phyloP scores from a whole-genome alignment of 495 filamentous ascomycete species.

The Annulohypoxylon bovei region DNA sequence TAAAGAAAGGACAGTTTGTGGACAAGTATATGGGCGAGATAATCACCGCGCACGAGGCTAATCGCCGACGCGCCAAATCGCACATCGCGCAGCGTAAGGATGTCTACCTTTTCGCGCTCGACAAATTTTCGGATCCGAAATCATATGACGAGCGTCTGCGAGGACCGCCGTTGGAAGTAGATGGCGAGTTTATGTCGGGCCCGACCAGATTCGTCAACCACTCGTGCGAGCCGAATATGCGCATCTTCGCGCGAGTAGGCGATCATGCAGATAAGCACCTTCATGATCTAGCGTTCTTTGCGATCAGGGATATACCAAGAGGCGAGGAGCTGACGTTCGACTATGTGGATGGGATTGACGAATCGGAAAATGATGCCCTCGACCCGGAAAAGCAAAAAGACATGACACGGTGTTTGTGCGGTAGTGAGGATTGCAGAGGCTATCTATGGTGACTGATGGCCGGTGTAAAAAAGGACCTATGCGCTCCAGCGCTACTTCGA shows the following conservation, averaged over 20 bases:
- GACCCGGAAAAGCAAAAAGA: slow-evolving; percentile 57
- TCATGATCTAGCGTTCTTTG: slow-evolving; percentile 91
- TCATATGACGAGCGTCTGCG: slow-evolving; percentile 55
- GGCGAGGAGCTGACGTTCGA: slow-evolving; percentile 87
- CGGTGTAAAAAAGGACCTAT: background rate
- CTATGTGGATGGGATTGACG: slow-evolving; percentile 70
- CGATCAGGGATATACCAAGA: slow-evolving; percentile 71
- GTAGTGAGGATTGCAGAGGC: slow-evolving; percentile 70
- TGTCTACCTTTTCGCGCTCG: slow-evolving; percentile 85
- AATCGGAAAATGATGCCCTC: slow-evolving; percentile 59
- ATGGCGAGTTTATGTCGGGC: slow-evolving; percentile 65
- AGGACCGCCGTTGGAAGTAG: slow-evolving; percentile 60
- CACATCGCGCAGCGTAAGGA: slow-evolving; percentile 60
- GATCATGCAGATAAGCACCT: slow-evolving; percentile 78
- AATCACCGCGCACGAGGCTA: slow-evolving; percentile 75
- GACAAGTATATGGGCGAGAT: slow-evolving; percentile 91
- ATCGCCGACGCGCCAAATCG: slow-evolving; percentile 66
- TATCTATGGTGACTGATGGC: slow-evolving; percentile 68
- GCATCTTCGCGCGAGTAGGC: slow-evolving; percentile 82
- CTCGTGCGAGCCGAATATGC: slow-evolving; percentile 76
- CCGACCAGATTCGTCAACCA: slow-evolving; percentile 80
- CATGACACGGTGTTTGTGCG: slow-evolving; percentile 73
- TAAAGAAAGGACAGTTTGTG: slow-evolving; percentile 84
- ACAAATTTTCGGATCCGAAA: slow-evolving; percentile 72
- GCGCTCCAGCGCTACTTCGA: no score